Conservation (phyloP, 495 filamentous ascomycete genomes). For the Mytilinidion resinicola region DNA sequence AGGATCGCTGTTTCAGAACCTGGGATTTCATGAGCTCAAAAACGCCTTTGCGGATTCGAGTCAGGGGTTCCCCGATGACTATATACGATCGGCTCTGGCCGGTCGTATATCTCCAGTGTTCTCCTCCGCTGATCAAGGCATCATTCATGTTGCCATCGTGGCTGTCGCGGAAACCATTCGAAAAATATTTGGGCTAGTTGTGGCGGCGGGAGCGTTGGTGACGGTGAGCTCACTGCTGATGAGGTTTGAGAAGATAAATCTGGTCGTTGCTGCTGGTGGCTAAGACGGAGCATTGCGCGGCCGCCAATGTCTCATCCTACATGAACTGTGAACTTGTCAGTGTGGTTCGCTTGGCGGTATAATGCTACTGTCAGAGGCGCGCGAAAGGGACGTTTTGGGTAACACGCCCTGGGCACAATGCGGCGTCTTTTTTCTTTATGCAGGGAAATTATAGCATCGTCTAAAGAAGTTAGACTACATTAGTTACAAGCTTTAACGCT, state of each 20-base stretch:
- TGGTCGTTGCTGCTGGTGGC: too few species aligned
- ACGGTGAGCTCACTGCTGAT: conserved; percentile 6
- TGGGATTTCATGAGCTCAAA: neutral
- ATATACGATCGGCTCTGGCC: neutral
- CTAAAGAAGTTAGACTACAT: too few species aligned
- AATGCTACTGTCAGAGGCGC: too few species aligned
- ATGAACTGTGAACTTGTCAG: too few species aligned
- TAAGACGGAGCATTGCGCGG: too few species aligned
- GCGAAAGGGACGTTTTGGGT: too few species aligned
- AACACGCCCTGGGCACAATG: too few species aligned
- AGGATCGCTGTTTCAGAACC: neutral
- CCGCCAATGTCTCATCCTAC: too few species aligned
- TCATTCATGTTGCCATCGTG: conserved; percentile 1
- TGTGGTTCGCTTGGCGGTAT: too few species aligned
- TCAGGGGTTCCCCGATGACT: neutral
- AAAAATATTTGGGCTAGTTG: conserved; percentile 17
- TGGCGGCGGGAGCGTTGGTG: conserved; percentile 3
- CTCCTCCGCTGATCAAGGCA: neutral
- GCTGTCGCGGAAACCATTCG: conserved; percentile 13
- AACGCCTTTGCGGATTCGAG: neutral
- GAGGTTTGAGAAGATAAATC: conserved; percentile 18
- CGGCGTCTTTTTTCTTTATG: too few species aligned
- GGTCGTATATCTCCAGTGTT: neutral
- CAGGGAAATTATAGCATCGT: too few species aligned
- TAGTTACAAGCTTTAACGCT: too few species aligned